Percentiles rank a stretch among this genome's conserved stretches.
Conservation (phyloP, 306 rosid species). For the Potentilla sterilis region DNA sequence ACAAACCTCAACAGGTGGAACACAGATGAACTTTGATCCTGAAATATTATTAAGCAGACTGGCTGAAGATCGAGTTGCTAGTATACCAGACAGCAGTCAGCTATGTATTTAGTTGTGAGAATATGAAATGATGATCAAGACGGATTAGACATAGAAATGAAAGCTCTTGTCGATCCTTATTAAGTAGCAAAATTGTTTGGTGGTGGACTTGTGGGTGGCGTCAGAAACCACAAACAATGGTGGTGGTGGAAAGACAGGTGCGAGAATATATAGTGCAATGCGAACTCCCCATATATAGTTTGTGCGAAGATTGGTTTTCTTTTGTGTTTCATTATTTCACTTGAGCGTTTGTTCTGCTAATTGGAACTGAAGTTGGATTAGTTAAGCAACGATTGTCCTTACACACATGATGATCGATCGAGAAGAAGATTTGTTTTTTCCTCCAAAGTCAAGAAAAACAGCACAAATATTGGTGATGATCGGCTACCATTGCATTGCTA, state of each 20-base stretch:
- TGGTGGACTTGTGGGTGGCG: neutral
- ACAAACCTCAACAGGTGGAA: neutral
- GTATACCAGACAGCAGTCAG: neutral
- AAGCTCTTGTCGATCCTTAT: neutral
- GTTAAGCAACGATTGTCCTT: neutral
- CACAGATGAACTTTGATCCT: neutral
- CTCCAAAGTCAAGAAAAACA: neutral
- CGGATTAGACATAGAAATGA: neutral
- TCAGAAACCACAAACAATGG: neutral
- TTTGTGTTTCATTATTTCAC: neutral
- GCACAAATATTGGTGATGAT: neutral
- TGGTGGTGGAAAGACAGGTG: constrained; percentile 19
- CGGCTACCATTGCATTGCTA: neutral
- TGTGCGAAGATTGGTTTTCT: neutral
- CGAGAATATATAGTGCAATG: neutral
- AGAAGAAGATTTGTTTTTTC: neutral
- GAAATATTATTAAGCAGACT: neutral
- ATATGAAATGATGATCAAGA: neutral
- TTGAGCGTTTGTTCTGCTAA: neutral
- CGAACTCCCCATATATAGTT: constrained; percentile 12
- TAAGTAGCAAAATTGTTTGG: neutral
- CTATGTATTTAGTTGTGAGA: neutral
- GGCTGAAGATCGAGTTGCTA: neutral
- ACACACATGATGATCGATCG: neutral
- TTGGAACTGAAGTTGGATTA: neutral